Evolutionary conservation across 2,329 filamentous ascomycete genomes (phyloP), one percentile per base, ranked within the genome.

Genomic region (Fusarium nurragi): DNA sequence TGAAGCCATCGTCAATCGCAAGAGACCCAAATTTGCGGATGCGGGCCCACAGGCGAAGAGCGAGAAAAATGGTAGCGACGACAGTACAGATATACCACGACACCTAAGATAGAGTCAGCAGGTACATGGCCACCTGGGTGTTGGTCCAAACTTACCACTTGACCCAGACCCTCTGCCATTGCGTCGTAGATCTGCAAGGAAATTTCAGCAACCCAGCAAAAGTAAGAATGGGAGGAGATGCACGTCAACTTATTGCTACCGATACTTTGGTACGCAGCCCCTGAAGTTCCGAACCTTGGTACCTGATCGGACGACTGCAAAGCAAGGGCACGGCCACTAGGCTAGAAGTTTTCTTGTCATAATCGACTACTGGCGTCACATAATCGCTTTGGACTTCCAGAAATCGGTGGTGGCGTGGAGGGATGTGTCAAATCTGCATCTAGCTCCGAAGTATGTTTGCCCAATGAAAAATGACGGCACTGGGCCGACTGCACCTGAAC

Each of bases 71-170:
- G 45, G 43, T 57, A 3, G 68, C 68, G 21, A 62, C 48, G 16
- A 38, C 54, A 23, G 68, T 69, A 49, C 63, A 65, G 23, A 70
- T 67, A 36, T 70, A 70, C 68, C 68, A 70, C 12, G 68, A 71
- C 30, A 70, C 25, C 68, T 70, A 40, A 3, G 11, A 32, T 6
- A 32, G 23, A 6, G n/a, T 13, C 14, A 34, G 32, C 16, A 34
- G 16, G 32, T 34, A 34, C 26, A 30, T 30, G 26, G 13, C 8
- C 32, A 6, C 4, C 16, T n/a, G 8, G 12, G 6, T 23, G 37
- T 32, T 19, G 43, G 47, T 7, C 10, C 12, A 16, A 22, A 36
- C 37, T 43, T 54, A 70, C 68, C 57, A 70, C 68, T 69, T 70
- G 68, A 46, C 68, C 68, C 4, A 62, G 51, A 55, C 68, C 68